These are phyloP conservation scores for Xylariaceae sp. DNA, from an alignment of 2,329 filamentous ascomycete genomes.

Conservation along the genomic window DNA sequence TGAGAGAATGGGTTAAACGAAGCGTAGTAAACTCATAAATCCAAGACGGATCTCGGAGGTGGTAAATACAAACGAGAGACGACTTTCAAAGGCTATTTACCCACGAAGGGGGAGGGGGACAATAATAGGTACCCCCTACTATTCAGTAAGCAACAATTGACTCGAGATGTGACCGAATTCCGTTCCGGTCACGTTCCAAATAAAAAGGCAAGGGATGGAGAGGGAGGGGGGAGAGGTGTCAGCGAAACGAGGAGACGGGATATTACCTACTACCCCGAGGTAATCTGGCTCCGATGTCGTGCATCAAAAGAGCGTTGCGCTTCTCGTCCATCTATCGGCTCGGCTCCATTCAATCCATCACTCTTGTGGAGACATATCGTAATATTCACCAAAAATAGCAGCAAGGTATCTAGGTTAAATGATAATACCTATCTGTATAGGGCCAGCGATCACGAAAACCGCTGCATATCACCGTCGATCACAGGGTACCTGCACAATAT, in stretches of 20 bases:
- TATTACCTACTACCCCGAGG: neutral
- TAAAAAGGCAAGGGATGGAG: neutral
- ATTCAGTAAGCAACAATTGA: neutral
- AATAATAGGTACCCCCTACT: neutral
- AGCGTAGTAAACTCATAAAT: neutral
- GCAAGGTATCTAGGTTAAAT: neutral
- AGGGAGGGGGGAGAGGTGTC: neutral
- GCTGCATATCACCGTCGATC: conserved; percentile 2
- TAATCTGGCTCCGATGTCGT: conserved; percentile 11
- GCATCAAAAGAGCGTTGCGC: neutral
- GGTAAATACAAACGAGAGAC: neutral
- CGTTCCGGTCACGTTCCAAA: neutral
- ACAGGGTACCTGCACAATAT: neutral
- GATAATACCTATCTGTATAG: no score
- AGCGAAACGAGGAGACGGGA: neutral
- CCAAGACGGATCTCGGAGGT: neutral
- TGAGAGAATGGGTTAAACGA: neutral
- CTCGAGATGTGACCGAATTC: neutral
- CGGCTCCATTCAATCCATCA: neutral
- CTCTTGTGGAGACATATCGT: conserved; percentile 8
- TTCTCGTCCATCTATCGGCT: neutral
- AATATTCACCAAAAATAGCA: neutral
- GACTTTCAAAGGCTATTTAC: neutral
- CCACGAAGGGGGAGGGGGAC: no score
- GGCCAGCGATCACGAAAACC: no score